Conservation (phyloP, 805 yeast species). For the Barnettozyma sp. region DNA sequence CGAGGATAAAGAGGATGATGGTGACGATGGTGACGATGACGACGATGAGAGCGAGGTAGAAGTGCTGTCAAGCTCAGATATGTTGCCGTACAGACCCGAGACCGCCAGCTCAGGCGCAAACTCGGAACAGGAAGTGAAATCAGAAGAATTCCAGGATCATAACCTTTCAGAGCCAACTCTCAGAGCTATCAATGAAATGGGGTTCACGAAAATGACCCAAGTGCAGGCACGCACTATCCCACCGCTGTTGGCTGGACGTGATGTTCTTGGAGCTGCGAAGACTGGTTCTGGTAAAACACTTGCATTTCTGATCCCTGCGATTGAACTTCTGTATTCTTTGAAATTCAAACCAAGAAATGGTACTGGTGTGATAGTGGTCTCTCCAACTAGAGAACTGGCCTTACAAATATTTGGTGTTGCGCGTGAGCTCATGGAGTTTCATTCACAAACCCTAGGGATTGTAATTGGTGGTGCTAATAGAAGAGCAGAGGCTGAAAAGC, state of each 20-base stretch:
- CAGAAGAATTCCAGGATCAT: constrained; percentile 38
- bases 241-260: constrained; percentile 92
- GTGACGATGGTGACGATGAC: too few relatives aligned
- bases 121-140: too few relatives aligned
- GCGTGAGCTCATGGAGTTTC: constrained; percentile 78
- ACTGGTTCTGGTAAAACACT: constrained; percentile 98
- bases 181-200: constrained; percentile 80
- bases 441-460: constrained; percentile 88
- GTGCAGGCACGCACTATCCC: constrained; percentile 97
- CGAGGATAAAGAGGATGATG: constrained; percentile 16
- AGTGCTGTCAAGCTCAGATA: too few relatives aligned
- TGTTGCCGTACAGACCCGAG: too few relatives aligned
- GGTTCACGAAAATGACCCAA: constrained; percentile 84
- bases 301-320: constrained; percentile 93
- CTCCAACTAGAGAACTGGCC: constrained; percentile 97
- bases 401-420: constrained; percentile 98
- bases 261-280: constrained; percentile 98
- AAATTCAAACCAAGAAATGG: constrained; percentile 97
- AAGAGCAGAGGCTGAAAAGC: constrained; percentile 94
- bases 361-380: constrained; percentile 90
- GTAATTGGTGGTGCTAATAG: constrained; percentile 99
- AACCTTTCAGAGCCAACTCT: constrained; percentile 76
- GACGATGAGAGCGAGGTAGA: too few relatives aligned
- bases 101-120: too few relatives aligned
- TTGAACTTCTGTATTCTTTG: constrained; percentile 82